Conservation (phyloP, 768 basidiomycete species). For the Trametes cinnabarina region DNA sequence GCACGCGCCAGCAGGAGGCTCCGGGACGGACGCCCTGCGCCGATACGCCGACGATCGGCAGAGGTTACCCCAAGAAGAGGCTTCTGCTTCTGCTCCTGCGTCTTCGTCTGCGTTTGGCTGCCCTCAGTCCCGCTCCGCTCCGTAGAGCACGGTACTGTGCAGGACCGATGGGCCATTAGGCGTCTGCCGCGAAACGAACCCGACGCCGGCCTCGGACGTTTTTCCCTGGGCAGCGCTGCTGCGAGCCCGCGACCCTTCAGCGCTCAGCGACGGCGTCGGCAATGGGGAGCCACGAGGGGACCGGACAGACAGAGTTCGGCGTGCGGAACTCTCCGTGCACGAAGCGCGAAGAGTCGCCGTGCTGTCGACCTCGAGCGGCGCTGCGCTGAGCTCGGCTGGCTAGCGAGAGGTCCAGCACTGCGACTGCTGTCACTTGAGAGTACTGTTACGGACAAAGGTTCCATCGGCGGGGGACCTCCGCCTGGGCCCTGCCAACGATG, state of each 20-base stretch:
- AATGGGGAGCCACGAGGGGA: too few species aligned
- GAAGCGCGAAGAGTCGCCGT: neutral
- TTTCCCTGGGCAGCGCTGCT: too few species aligned
- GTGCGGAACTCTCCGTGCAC: neutral
- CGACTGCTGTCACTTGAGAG: too few species aligned
- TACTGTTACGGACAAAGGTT: neutral
- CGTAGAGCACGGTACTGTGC: neutral
- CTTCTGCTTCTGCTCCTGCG: too few species aligned
- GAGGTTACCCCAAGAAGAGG: conserved; percentile 13
- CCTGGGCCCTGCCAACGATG: neutral
- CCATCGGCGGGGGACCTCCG: neutral
- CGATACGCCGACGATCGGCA: conserved; percentile 18
- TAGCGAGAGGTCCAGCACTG: neutral
- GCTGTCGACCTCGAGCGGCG: neutral
- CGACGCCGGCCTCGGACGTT: too few species aligned
- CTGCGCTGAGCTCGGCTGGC: neutral
- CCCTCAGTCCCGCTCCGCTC: neutral
- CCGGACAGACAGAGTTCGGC: too few species aligned
- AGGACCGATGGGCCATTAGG: neutral
- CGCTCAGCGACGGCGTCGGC: too few species aligned
- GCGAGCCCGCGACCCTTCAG: too few species aligned
- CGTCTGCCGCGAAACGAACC: neutral
- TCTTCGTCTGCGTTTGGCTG: too few species aligned
- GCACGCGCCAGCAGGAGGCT: neutral
- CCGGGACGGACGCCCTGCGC: conserved; percentile 11